Base-by-base conservation (phyloP, 805 yeast species). In the Ogataea dorogensis region DNA sequence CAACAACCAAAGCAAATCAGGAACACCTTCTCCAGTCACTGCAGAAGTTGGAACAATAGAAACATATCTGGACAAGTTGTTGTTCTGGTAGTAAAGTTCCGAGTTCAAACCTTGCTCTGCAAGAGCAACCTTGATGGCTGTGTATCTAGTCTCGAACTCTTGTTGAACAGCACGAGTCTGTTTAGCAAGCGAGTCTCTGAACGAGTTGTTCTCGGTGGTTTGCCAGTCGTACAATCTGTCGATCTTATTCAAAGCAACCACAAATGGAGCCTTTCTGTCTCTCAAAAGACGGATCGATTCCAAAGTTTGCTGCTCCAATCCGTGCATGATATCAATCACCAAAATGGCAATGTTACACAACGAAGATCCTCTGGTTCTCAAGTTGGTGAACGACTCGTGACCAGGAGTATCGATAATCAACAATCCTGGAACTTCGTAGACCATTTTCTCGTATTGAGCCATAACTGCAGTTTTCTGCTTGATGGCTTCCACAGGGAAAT, bases 11-110 rank as follows among this genome's bases (percentile, higher is more conserved):
- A 93, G 77, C 69, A 93, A 75, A 78, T 93, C 99, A 33, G 99
- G 98, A 53, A 93, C 94, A 85, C 99, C 99, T 69, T 93, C 99
- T 64, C 99, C 99, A 10, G 97, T 89, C 28, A 89, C 94, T 38
- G 99, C 99, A 45, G 98, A 91, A 13, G 99, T 93, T 53, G 99
- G 98, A 28, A 93, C 96, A 54, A 93, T 84, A 23, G 97, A 88
- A 38, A 93, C 98, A 57, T 81, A 87, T 63, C 88, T 87, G 38
- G 97, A 69, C 75, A 91, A 69, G 70, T 91, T 93, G 65, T 83
- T 85, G 76, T 93, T 93, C 65, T 91, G 86, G 85, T 73, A 93
- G 67, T 93, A 93, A 47, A 93, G 75, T 68, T 94, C 98, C 38
- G 98, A 86, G 71, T 93, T 93, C 71, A 93, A 81, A 56, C 98